Evolutionary conservation across 1,284 basidiomycete species (phyloP), one percentile per base, ranked within the genome.

Genomic region (Pascua sp.): DNA sequence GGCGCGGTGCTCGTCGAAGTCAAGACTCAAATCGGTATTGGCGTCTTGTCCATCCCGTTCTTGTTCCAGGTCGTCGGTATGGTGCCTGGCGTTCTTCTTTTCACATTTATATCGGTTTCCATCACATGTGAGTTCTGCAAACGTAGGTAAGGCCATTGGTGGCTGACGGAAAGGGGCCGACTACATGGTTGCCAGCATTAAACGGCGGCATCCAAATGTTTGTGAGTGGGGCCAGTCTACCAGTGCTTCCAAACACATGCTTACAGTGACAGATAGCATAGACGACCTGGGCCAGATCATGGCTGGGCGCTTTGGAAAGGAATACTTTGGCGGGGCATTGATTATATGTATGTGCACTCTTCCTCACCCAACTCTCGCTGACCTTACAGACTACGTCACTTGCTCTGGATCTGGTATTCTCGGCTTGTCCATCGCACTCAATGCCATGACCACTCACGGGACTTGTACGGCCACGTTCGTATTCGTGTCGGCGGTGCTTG

Each of bases 391-490:
- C 46, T 50, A 56, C 36, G 47, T 60, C 41, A 47, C 54, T 18
- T 38, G 53, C 11, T 17, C 48, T 4, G 55, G 55, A 8, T 42
- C 55, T 1, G 59, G 51, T 2, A 41, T 60, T 37, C 44, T 60
- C 17, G 46, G 55, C 37, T 47, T 60, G 8, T 43, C 55, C 32
- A 60, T 56, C 45, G 69, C 69, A 32, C 64, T 74, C 48, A 73
- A 73, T 57, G 65, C 71, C 17, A 56, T 75, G 39, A 63, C 67
- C 4, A 36, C 50, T 0, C 67, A 75, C 50, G 72, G 57, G 0
- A 70, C 68, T 0, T 73, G 70, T 56, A 72, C 71, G 0, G 68
- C 66, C 17, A 67, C 58, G 7, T 70, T 59, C 59, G 66, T 65
- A 10, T 65, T 64, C 12, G 55, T 71, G 2, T 61, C 62, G 24